Base-by-base conservation (phyloP, 148 eudicot species). In the Chenopodium quinoa region DNA sequence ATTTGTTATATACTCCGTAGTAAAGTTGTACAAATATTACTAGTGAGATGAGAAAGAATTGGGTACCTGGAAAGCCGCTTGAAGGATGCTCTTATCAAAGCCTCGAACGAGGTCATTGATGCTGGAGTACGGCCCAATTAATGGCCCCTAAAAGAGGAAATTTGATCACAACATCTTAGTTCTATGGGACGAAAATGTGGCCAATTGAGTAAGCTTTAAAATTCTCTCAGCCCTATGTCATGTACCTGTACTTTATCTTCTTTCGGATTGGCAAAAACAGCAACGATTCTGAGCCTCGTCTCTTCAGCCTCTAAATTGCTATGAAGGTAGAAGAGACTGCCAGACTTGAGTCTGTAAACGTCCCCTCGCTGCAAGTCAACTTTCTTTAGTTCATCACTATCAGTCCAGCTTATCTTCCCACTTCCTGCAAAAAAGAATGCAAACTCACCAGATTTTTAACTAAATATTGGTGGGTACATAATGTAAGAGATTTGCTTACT, bases 101-200 rank as follows among this genome's bases (percentile, higher is more conserved):
- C 98, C 97, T 25, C 90, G 91, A 72, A 95, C 78, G 63, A 92
- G 75, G 83, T 93, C 93, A 14, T 81, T 83, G 68, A 95, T 86
- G 77, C 88, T 88, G 0, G 96, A 89, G 85, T 95, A 95, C 2
- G 93, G 89, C 48, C 84, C 93, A 17, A 75, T 23, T 46, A 56
- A 52, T 46, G 90, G 86, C 54, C 83, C 89, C 91, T 93, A 81
- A 82, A 73, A 12, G 48, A 44, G 34, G 68, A 63, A n/a, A 72
- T 47, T 46, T n/a, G 19, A 22, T 2, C 1, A 20, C 25, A 29
- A 23, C 17, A 40, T 68, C 25, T 14, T 7, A 19, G n/a, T 63
- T 17, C 29, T 2, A 7, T 69, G 22, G 19, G 22, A 71, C 17
- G 25, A 20, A 19, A 27, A 37, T 40, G 4, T 23, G 16, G 29